Base-by-base conservation (phyloP, 129 eudicot genomes). In the Flaveria robusta region DNA sequence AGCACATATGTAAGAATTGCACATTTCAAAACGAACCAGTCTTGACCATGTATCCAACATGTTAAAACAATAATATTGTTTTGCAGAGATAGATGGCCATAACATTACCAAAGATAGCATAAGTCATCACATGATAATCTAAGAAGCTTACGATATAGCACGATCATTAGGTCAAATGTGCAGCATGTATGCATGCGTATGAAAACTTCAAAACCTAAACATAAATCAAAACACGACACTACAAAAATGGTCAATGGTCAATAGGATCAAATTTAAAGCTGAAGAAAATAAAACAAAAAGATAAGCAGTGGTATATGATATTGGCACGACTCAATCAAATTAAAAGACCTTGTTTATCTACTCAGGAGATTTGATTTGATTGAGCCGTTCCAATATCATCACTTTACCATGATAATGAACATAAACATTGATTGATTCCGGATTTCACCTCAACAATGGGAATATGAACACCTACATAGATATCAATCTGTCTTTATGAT, bases 301-400 rank as follows among this genome's bases (percentile, higher is more conserved):
- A 29, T 58, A 14, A 29, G 8, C 13, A 43, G 70, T 56, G 67
- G 83, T 80, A 52, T 69, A 71, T 85, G 92, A 87, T 87, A 88
- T 88, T 88, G 92, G 92, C 92, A 83, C 92, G 92, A 86, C 92
- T 88, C 92, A 88, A 88, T 88, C 92, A 88, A 72, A 83, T 54
- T 74, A 86, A 88, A n/a, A 71, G 62, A 82, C 92, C 92, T 81
- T 80, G 46, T 20, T 42, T 47, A 9, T 54, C 65, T 31, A 50
- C 56, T 37, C 39, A 83, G 81, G 85, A 70, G 74, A 83, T 86
- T 83, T 83, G 81, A 68, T 86, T 83, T 86, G 90, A 86, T 86
- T 86, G 90, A 86, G 83, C 83, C 87, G 64, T 86, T 76, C 90
- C 87, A 86, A 86, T 82, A 86, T 83, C 90, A 83, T 70, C 74